Base-by-base conservation (phyloP, 345 rosid species). In the Eutrema japonicum region DNA sequence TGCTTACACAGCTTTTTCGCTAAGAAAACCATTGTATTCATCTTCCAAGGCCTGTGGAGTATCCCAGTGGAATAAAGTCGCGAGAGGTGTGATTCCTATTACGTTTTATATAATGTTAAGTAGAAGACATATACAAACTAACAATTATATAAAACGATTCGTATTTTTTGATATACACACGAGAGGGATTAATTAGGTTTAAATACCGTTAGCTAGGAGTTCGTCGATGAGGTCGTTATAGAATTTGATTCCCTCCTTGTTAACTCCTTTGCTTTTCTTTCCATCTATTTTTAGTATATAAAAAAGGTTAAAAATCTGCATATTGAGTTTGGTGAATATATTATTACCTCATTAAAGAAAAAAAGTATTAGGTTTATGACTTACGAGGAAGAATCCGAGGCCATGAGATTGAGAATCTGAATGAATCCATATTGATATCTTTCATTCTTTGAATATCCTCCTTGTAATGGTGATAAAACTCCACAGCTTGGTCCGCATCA, bases 321-420 rank as follows among this genome's bases (percentile, higher is more conserved):
- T 8, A 40, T 16, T 49, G 9, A 18, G 22, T 18, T 37, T 50
- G 38, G 16, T 37, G 29, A 35, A 35, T 1, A 29, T 13, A 22
- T 16, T 50, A 11, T 41, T 6, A 65, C 1, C 27, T 33, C 33
- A 5, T 3, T 22, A 13, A 2, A n/a, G 5, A 46, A 70, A 33
- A 12, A 16, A 2, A 3, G 26, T 4, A 11, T n/a, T 0, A 30
- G 4, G 6, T 52, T 27, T 54, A 52, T 35, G 16, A 5, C 69
- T 66, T 77, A 85, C 85, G 45, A 12, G 87, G 85, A 4, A 79
- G 14, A 18, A 85, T 42, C 61, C 89, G 64, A n/a, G 81, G 16
- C 89, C 89, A 85, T 27, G 86, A 85, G 27, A 85, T 81, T 16
- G 85, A 85, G 56, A 85, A 81, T 75, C 83, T 81, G 43, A 76